Evolutionary conservation across 2,329 filamentous ascomycete species (phyloP), one percentile per base, ranked within the genome.

Genomic region (Pseudogymnoascus sp.): DNA sequence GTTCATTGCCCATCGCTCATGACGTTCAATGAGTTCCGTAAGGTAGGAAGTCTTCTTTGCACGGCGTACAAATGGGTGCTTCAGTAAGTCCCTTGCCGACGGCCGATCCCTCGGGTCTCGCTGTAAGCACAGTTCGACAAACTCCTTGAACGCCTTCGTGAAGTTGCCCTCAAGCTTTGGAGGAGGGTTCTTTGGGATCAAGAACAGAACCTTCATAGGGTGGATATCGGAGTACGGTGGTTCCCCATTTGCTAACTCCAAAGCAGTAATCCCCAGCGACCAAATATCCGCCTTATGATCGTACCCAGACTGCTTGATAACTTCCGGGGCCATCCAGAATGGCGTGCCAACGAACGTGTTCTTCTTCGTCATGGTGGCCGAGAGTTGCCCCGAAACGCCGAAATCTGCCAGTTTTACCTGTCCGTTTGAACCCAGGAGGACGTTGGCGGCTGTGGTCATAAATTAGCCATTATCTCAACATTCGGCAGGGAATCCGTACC

Each of bases 241-340:
- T 74, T 97, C 93, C 68, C 93, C 93, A 67, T 91, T 90, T 63
- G 93, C 93, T 68, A 98, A 78, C 75, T 97, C 93, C 45, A 98
- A 84, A 1, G 93, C 93, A 0, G 93, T 97, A 74, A 97, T 97
- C 41, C 93, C 93, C 16, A 97, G 80, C 1, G 93, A 97, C 93
- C 93, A 98, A 65, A 98, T 96, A 74, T 98, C 93, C 51, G 93
- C 93, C 78, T 97, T 97, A 79, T 96, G 92, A 76, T 97, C 93
- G 79, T 98, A 97, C 60, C 93, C 93, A 65, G 92, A 96, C 76
- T 99, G 93, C 78, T 96, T 96, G 76, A 99, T 99, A 63, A 98
- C 93, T 78, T 99, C 93, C 10, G 93, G 93, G 2, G 95, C 93
- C 93, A 99, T 99, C 95, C 95, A 99, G 75, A 98, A 99, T 1